Conservation (phyloP, 192 early-diverging fungal species). For the Umbelopsis isabellina region DNA sequence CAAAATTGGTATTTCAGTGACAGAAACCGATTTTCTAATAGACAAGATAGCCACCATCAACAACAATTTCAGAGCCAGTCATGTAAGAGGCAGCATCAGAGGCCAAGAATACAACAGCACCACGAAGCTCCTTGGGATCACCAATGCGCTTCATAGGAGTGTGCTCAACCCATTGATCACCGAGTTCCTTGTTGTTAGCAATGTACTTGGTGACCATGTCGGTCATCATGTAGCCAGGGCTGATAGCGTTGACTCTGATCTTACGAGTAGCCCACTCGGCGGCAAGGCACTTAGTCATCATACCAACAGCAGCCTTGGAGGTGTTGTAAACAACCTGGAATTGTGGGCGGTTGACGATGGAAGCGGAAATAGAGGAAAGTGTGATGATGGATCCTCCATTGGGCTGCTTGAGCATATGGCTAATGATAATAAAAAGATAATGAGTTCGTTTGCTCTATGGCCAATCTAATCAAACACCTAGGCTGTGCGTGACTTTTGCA, state of each 20-base stretch:
- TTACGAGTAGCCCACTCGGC: slow-evolving; percentile 47
- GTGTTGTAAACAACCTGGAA: slow-evolving; percentile 49
- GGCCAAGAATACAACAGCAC: slow-evolving; percentile 59
- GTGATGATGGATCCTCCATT: slow-evolving; percentile 44
- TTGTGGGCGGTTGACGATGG: slow-evolving; percentile 40
- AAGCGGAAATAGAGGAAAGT: slow-evolving; percentile 45
- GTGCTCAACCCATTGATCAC: slow-evolving; percentile 31
- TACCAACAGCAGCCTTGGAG: slow-evolving; percentile 47
- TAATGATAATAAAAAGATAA: background rate
- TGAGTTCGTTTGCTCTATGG: background rate
- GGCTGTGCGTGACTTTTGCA: no score
- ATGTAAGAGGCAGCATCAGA: slow-evolving; percentile 64
- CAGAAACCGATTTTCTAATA: slow-evolving; percentile 20
- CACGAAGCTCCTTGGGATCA: slow-evolving; percentile 36
- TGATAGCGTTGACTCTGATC: slow-evolving; percentile 44
- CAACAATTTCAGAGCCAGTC: slow-evolving; percentile 48
- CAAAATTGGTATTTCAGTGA: background rate
- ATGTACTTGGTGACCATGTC: slow-evolving; percentile 33
- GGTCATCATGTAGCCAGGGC: slow-evolving; percentile 47
- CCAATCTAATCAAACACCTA: no score
- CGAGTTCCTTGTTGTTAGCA: slow-evolving; percentile 29
- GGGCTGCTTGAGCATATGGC: slow-evolving; percentile 35
- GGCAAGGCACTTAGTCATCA: slow-evolving; percentile 50
- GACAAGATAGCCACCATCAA: slow-evolving; percentile 40
- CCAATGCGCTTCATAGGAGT: slow-evolving; percentile 35